phyloP scores from a whole-genome alignment of 768 basidiomycete species.

The Phanerochaete sordida region DNA sequence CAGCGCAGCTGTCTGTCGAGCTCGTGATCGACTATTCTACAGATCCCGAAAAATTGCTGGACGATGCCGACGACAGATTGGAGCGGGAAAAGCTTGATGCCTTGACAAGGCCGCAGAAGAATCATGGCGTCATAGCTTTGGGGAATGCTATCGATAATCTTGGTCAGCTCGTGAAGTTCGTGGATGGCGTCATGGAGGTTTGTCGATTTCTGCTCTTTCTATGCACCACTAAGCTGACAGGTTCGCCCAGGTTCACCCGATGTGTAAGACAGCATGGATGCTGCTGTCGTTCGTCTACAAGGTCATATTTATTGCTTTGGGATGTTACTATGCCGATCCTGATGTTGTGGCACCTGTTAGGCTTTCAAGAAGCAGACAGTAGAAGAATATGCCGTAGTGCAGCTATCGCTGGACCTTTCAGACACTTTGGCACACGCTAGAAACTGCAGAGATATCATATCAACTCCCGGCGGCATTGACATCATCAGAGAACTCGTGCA shows the following conservation, averaged over 20 bases:
- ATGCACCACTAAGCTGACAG: background rate
- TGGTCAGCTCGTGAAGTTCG: constrained; percentile 2
- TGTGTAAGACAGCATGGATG: constrained; percentile 10
- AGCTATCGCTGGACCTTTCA: background rate
- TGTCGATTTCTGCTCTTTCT: too few species aligned
- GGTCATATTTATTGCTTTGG: background rate
- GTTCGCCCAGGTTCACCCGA: constrained; percentile 2
- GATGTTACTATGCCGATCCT: background rate
- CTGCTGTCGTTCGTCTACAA: constrained; percentile 8
- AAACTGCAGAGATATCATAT: constrained; percentile 3
- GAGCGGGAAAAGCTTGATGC: background rate
- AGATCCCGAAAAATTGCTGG: background rate
- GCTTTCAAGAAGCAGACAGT: background rate
- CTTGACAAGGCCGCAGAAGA: background rate
- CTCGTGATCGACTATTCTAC: background rate
- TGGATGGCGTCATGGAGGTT: constrained; percentile 6
- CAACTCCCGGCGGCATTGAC: background rate
- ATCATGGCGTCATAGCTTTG: background rate
- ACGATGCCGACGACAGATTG: background rate
- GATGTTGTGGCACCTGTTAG: background rate
- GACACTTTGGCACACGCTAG: constrained; percentile 1
- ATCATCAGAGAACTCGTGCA: constrained; percentile 2
- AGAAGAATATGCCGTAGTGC: background rate
- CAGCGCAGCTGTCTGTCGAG: background rate
- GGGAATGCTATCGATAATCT: constrained; percentile 1